phyloP scores from a whole-genome alignment of 2,329 filamentous ascomycete species.

The Cladosporium sp. region DNA sequence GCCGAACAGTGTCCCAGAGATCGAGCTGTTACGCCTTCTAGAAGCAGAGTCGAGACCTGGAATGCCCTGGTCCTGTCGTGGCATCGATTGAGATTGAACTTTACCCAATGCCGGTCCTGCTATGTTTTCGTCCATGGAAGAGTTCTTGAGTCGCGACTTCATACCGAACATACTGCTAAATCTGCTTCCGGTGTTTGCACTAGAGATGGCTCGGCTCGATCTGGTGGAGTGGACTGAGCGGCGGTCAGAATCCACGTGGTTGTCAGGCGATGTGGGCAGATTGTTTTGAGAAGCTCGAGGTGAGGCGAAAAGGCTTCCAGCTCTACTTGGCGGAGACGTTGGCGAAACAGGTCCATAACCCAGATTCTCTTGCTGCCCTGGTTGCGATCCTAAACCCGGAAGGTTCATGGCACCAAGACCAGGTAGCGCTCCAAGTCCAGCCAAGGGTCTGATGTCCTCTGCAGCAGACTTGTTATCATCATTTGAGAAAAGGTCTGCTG shows the following conservation, averaged over 20 bases:
- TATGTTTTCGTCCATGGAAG: conserved; percentile 58
- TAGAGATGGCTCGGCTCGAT: conserved; percentile 41
- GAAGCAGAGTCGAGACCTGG: conserved; percentile 28
- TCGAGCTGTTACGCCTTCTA: conserved; percentile 50
- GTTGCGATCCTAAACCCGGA: conserved; percentile 22
- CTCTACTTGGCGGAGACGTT: conserved; percentile 38
- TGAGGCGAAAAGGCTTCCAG: conserved; percentile 45
- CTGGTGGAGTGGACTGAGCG: conserved; percentile 47
- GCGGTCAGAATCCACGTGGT: conserved; percentile 41
- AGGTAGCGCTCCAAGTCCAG: conserved; percentile 32
- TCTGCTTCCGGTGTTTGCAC: conserved; percentile 43
- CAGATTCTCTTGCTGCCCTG: conserved; percentile 17
- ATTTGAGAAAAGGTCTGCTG: conserved; percentile 54
- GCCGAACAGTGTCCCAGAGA: conserved; percentile 45
- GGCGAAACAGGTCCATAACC: conserved; percentile 40
- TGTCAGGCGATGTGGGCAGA: conserved; percentile 38
- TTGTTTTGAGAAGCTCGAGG: conserved; percentile 45
- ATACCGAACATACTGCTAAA: conserved; percentile 53
- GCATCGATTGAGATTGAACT: conserved; percentile 74
- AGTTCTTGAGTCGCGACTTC: conserved; percentile 57
- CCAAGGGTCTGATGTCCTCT: conserved; percentile 24
- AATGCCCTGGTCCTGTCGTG: conserved; percentile 48
- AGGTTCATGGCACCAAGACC: conserved; percentile 37
- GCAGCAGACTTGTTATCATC: conserved; percentile 24
- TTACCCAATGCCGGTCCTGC: conserved; percentile 60